Conservation (phyloP, 371 early-diverging fungal species). For the Mortierella sp. region DNA sequence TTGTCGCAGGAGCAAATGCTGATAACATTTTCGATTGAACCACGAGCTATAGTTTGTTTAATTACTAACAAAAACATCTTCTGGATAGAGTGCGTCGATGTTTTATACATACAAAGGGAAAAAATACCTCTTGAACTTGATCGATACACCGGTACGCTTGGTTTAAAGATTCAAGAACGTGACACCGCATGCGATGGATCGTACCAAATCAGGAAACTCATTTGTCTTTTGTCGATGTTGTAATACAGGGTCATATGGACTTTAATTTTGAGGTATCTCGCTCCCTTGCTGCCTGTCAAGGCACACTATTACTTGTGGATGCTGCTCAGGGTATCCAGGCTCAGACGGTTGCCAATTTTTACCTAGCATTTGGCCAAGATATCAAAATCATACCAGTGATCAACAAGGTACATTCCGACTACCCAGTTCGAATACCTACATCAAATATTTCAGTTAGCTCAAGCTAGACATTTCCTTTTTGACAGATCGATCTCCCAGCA, state of each 20-base stretch:
- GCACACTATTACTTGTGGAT: conserved; percentile 91
- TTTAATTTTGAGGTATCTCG: conserved; percentile 95
- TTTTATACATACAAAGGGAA: conserved; percentile 81
- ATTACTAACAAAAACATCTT: neutral
- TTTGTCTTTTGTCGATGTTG: neutral
- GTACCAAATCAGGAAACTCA: neutral
- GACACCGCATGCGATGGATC: too few species aligned
- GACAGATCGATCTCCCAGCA: conserved; percentile 88
- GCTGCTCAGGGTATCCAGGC: conserved; percentile 94
- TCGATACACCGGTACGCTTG: conserved; percentile 86
- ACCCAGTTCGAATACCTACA: too few species aligned
- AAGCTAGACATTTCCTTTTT: neutral
- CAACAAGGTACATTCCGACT: conserved; percentile 77
- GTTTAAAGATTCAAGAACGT: neutral
- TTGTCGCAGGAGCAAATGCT: neutral
- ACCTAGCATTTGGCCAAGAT: conserved; percentile 90
- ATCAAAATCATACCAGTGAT: conserved; percentile 91
- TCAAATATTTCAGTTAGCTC: neutral
- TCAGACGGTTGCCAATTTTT: conserved; percentile 97
- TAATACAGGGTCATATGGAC: conserved; percentile 79
- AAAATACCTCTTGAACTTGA: conserved; percentile 85
- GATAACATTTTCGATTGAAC: neutral
- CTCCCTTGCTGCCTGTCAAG: conserved; percentile 91
- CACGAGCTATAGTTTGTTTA: too few species aligned
- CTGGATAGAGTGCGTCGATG: conserved; percentile 85